Conservation (phyloP, 164 flowering plant genomes). For the Dillenia turbinata region DNA sequence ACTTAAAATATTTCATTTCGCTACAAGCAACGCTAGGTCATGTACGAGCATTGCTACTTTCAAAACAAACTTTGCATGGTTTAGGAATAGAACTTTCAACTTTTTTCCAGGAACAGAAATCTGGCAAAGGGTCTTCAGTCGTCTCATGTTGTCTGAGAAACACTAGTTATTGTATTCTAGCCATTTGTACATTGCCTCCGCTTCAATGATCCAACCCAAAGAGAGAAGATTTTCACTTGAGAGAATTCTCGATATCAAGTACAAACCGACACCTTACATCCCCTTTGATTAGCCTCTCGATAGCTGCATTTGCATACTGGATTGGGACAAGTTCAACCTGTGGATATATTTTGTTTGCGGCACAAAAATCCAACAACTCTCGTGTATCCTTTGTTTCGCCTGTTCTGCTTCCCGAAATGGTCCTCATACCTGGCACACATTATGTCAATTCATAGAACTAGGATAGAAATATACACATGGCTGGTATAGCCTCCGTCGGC, state of each 20-base stretch:
- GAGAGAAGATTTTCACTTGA: slow-evolving; percentile 34
- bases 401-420: neutral
- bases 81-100: no score
- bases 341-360: slow-evolving; percentile 67
- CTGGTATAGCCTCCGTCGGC: no score
- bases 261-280: slow-evolving; percentile 57
- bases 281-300: neutral
- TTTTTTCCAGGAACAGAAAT: no score
- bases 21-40: no score
- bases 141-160: no score
- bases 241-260: slow-evolving; percentile 66
- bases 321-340: slow-evolving; percentile 69
- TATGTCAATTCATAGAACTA: neutral
- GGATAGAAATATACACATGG: neutral
- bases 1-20: no score
- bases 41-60: no score
- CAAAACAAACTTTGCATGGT: no score
- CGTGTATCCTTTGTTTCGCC: slow-evolving; percentile 22
- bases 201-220: no score
- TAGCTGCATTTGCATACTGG: neutral
- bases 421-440: neutral
- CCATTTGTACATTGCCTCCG: no score
- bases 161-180: no score
- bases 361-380: slow-evolving; percentile 84
- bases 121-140: no score